Percentiles rank a stretch among this genome's conserved stretches.
Evolutionary conservation across 768 basidiomycete genomes (phyloP).

Genomic region (Mycena kentingensis): DNA sequence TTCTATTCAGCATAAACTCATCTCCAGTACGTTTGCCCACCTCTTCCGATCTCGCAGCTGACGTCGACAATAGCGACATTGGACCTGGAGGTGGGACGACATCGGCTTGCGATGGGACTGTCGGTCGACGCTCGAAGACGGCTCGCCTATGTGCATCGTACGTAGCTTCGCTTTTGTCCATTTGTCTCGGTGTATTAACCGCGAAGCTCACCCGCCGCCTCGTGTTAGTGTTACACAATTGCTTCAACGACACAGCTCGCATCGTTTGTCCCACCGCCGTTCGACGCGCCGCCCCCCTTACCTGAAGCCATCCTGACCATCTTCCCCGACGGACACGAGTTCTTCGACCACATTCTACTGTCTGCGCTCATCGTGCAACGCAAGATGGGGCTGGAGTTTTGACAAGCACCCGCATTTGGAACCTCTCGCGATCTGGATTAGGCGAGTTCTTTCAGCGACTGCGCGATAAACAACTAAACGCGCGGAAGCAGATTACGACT

Average conservation of each 20-base stretch:
- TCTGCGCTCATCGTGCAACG: constrained; percentile 46
- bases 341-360: constrained; percentile 48
- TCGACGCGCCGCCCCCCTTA: constrained; percentile 48
- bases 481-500: not conserved
- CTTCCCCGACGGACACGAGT: constrained; percentile 46
- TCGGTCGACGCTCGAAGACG: constrained; percentile 44
- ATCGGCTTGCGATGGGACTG: constrained; percentile 51
- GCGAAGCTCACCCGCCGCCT: not conserved
- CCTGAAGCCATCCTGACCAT: constrained; percentile 47
- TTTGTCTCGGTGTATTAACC: constrained; percentile 2
- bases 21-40: constrained; percentile 30
- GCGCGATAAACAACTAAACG: not conserved
- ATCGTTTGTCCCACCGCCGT: constrained; percentile 48
- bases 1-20: constrained; percentile 36
- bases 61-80: constrained; percentile 35
- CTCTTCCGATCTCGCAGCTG: not conserved
- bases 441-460: no score
- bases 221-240: constrained; percentile 34
- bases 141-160: constrained; percentile 50
- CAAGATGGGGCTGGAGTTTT: constrained; percentile 33
- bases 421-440: no score
- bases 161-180: constrained; percentile 20
- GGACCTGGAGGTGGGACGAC: constrained; percentile 41
- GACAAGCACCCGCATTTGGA: no score
- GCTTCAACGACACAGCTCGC: constrained; percentile 39